Conservation (phyloP, 164 flowering plant species). For the Aristolochia californica region DNA sequence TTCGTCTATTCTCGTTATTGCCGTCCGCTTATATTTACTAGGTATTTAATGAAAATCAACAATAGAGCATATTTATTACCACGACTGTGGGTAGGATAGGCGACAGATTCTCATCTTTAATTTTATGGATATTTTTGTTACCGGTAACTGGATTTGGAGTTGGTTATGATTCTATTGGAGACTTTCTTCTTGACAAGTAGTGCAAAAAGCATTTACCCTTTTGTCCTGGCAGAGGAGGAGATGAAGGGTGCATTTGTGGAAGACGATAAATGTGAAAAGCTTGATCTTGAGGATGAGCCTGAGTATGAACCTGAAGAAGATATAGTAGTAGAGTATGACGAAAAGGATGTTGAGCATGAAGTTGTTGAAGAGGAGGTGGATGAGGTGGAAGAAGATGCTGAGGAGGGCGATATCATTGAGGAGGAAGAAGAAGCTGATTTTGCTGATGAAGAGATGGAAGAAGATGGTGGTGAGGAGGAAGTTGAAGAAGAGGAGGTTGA, state of each 20-base stretch:
- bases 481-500: slow-evolving; percentile 25
- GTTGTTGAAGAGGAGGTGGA: slow-evolving; percentile 44
- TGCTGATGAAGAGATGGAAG: slow-evolving; percentile 37
- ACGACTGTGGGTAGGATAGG: neutral
- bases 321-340: slow-evolving; percentile 49
- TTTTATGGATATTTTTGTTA: too few relatives aligned
- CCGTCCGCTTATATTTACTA: too few relatives aligned
- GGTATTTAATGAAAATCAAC: neutral
- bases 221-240: slow-evolving; percentile 43
- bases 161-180: neutral
- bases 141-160: too few relatives aligned
- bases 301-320: slow-evolving; percentile 65
- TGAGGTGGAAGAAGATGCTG: slow-evolving; percentile 41
- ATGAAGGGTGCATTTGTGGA: slow-evolving; percentile 57
- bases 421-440: slow-evolving; percentile 51
- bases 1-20: too few relatives aligned
- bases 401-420: slow-evolving; percentile 46
- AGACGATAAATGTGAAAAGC: slow-evolving; percentile 57
- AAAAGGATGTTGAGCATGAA: slow-evolving; percentile 49
- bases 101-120: too few relatives aligned
- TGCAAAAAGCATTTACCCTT: slow-evolving; percentile 1
- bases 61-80: neutral
- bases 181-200: neutral
- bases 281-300: slow-evolving; percentile 73
- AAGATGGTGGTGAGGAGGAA: slow-evolving; percentile 54